Conservation (phyloP, 2,329 filamentous ascomycete species). For the Nemania sp. region DNA sequence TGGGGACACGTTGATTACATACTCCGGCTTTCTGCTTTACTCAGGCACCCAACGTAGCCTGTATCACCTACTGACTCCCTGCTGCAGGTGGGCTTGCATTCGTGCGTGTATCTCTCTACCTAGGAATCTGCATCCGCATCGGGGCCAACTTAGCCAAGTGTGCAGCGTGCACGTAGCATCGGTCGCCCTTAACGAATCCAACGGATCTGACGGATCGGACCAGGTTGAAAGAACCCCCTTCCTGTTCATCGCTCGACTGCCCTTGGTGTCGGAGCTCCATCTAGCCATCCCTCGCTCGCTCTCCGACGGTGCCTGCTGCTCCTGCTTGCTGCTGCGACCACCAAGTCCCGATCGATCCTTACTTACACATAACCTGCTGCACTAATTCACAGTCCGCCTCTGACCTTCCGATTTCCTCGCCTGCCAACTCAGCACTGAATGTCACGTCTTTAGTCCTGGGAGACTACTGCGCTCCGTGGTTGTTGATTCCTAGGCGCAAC, state of each 20-base stretch:
- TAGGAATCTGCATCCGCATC: slow-evolving; percentile 21
- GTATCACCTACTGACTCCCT: neutral
- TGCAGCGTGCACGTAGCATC: slow-evolving; percentile 21
- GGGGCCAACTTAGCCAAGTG: slow-evolving; percentile 16
- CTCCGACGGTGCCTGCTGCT: slow-evolving; percentile 18
- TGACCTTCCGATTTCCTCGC: slow-evolving; percentile 32
- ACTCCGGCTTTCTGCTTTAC: slow-evolving; percentile 11
- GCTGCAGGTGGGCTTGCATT: slow-evolving; percentile 36
- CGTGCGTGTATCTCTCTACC: neutral
- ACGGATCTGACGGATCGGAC: slow-evolving; percentile 14
- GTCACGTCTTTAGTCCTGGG: slow-evolving; percentile 47
- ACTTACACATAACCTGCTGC: slow-evolving; percentile 4
- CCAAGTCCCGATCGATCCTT: slow-evolving; percentile 6
- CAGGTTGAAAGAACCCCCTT: slow-evolving; percentile 8
- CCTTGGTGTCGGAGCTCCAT: slow-evolving; percentile 11
- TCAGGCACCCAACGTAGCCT: neutral
- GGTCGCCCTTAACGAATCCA: slow-evolving; percentile 15
- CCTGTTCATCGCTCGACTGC: slow-evolving; percentile 14
- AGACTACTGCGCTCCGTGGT: slow-evolving; percentile 48
- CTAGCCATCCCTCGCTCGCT: no score
- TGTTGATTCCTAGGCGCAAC: slow-evolving; percentile 27
- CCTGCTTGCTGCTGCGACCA: no score
- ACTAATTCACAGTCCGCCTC: neutral
- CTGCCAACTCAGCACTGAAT: slow-evolving; percentile 45
- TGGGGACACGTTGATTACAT: slow-evolving; percentile 7